Evolutionary conservation across 352 stramenopile genomes (phyloP), one percentile per base, ranked within the genome.

Genomic region (Globisporangium irregulare): DNA sequence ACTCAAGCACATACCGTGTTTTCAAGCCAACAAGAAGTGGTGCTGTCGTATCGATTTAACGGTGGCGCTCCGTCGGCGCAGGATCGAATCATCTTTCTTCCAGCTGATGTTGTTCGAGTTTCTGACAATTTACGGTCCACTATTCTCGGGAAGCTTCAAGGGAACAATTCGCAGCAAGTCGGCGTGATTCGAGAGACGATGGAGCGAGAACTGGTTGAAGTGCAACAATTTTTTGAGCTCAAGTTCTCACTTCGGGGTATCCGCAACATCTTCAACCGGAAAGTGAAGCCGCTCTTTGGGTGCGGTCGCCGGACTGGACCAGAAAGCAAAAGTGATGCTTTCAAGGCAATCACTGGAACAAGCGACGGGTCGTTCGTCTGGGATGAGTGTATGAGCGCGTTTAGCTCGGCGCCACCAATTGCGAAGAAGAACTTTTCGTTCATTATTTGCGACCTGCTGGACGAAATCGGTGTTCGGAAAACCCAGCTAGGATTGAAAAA

Each of bases 381-480:
- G 74, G 69, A 85, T 2, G 80, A 89, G 46, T 85, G 74, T 59
- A 71, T 84, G 62, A 69, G 71, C 2, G 72, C 74, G 22, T 87
- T 70, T 66, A 66, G 69, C 0, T 73, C 56, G 0, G 74, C 77
- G 4, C 59, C 80, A 1, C 24, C 46, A 3, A 60, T 63, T 3
- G 69, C 74, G 4, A 75, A 67, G 20, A 74, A 73, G 34, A 72
- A 66, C 43, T 89, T 89, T 46, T 34, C 70, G 4, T 80, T 79
- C 56, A 84, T 89, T 53, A 77, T 89, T 56, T 66, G 70, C 1
- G 77, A 87, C 32, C 38, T 89, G n/a, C 60, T 87, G n/a, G 77
- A 84, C 56, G 80, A 89, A 64, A 75, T 89, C 20, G 64, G 51
- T 10, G 73, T 70, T 32, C 69, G 77, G 1, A 84, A 75, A 18